Base-by-base conservation (phyloP, 331 rosid species). In the Malus hybrid region DNA sequence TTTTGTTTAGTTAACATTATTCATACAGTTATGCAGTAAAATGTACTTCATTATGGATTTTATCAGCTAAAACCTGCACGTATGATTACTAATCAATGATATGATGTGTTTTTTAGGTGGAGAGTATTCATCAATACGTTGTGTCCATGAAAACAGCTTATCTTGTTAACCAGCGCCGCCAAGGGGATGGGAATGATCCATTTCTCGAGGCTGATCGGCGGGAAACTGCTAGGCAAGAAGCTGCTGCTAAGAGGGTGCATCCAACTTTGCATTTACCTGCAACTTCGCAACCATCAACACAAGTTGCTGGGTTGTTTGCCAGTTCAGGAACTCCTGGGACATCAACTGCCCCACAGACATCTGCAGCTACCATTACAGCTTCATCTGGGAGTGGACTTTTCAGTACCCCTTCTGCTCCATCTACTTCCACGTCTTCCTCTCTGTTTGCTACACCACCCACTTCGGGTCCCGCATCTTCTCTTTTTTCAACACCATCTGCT, bases 161-260 rank as follows among this genome's bases (percentile, higher is more conserved):
- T 83, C 87, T 92, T 78, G 90, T 89, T 73, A 91, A 92, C 80
- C 98, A 88, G 82, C 97, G 98, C 69, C 88, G 85, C 27, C 82
- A 72, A 50, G 99, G 99, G 56, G 93, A 95, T 73, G 91, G 67
- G 55, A 95, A 84, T 80, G 93, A 95, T 84, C 99, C 99, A 14
- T 95, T 95, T 81, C 83, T 95, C 31, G 98, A 90, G 89, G 99
- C 99, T 73, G 97, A 95, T 83, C 87, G 99, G 67, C 88, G 99
- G 75, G 97, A 95, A 87, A 95, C 90, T 70, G 99, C 98, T 39
- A 87, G 98, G 81, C 92, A 85, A 80, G 98, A 92, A 83, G 97
- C 98, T 50, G 97, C 98, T 75, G 88, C 97, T 31, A 95, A 90
- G 87, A 83, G 97, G 83, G 93, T 79, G 56, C 99, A 95, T 82